phyloP scores from a whole-genome alignment of 2,329 filamentous ascomycete genomes.

The Colletotrichum higginsianum region DNA sequence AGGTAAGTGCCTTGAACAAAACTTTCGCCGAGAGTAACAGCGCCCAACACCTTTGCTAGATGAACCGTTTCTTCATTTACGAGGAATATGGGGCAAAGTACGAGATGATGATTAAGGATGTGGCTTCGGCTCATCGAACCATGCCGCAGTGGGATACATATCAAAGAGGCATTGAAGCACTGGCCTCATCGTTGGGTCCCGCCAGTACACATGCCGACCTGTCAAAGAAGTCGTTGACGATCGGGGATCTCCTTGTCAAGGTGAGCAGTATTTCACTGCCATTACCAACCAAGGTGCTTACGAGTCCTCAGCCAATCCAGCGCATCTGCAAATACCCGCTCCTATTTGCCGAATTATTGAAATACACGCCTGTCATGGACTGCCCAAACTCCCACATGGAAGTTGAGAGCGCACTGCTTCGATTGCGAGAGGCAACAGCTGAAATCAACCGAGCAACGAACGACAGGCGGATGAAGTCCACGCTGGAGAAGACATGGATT shows the following conservation, averaged over 20 bases:
- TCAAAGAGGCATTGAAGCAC: constrained; percentile 86
- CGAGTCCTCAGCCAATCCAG: constrained; percentile 81
- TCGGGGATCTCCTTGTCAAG: constrained; percentile 93
- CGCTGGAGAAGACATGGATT: constrained; percentile 86
- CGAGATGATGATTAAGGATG: constrained; percentile 85
- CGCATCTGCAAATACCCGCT: constrained; percentile 92
- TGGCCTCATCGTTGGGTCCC: constrained; percentile 82
- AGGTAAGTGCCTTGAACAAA: constrained; percentile 56
- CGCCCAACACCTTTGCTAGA: constrained; percentile 62
- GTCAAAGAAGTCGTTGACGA: constrained; percentile 82
- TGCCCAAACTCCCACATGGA: constrained; percentile 87
- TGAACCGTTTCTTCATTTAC: constrained; percentile 87
- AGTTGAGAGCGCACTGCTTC: constrained; percentile 80
- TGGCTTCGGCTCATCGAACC: constrained; percentile 77
- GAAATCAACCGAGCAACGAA: constrained; percentile 90
- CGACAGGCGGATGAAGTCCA: constrained; percentile 77
- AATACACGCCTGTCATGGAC: constrained; percentile 86
- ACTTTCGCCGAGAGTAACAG: constrained; percentile 1
- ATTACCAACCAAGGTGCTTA: constrained; percentile 24
- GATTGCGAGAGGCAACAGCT: constrained; percentile 80
- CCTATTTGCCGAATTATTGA: constrained; percentile 86
- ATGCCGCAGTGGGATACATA: constrained; percentile 84
- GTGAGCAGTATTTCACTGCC: constrained; percentile 58
- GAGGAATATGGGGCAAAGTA: constrained; percentile 94
- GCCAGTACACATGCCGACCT: constrained; percentile 74